Conservation (phyloP, 1,284 basidiomycete species). For the Sporisorium iseilematis-ciliati region DNA sequence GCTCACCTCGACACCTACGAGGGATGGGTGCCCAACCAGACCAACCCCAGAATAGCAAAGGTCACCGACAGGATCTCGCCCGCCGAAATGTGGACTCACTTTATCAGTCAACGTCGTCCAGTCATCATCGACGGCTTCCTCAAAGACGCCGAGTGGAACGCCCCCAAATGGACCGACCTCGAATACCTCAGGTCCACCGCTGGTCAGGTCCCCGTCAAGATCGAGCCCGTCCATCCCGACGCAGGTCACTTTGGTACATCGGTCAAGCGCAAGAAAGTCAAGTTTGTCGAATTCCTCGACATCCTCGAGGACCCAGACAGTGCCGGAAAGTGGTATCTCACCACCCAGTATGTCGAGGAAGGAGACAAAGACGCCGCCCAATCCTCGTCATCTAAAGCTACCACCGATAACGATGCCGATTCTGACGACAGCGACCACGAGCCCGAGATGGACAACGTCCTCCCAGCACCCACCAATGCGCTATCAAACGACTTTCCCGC, state of each 20-base stretch:
- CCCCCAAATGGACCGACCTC: constrained; percentile 59
- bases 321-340: constrained; percentile 64
- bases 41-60: constrained; percentile 24
- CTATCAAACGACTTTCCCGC: constrained; percentile 63
- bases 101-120: constrained; percentile 57
- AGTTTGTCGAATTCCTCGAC: constrained; percentile 56
- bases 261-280: constrained; percentile 45
- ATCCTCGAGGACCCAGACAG: constrained; percentile 45
- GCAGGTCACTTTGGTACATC: constrained; percentile 64
- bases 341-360: constrained; percentile 65
- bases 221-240: constrained; percentile 63
- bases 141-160: constrained; percentile 56
- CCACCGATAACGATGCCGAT: constrained; percentile 41
- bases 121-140: constrained; percentile 61
- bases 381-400: constrained; percentile 30
- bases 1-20: constrained; percentile 33
- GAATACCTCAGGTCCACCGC: constrained; percentile 51
- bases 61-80: constrained; percentile 38
- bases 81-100: constrained; percentile 58
- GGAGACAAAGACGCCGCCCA: constrained; percentile 26
- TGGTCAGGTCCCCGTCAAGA: constrained; percentile 60
- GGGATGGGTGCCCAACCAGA: constrained; percentile 28
- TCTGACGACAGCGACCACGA: constrained; percentile 40
- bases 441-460: constrained; percentile 57
- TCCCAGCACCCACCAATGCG: constrained; percentile 62